A percentile compares a stretch with the other conserved stretches of the same genome.
Evolutionary conservation across 352 stramenopile species (phyloP).

Genomic region (Phytophthora niederhauseri): DNA sequence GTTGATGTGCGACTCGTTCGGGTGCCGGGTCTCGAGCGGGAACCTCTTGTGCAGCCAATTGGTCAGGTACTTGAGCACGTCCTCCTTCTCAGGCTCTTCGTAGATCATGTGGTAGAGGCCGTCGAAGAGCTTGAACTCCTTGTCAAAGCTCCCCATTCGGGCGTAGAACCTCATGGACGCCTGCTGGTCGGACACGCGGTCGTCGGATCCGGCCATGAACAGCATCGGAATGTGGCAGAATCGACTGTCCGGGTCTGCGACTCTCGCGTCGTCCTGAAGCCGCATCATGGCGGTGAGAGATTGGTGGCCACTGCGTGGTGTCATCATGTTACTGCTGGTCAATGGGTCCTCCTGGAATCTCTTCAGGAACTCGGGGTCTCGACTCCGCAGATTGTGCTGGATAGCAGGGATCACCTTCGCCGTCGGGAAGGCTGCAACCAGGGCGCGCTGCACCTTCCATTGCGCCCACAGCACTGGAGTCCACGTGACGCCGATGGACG

Average conservation of each 20-base stretch:
- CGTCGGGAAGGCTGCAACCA: constrained; percentile 41
- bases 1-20: constrained; percentile 26
- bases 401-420: constrained; percentile 49
- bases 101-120: constrained; percentile 71
- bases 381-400: constrained; percentile 36
- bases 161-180: constrained; percentile 47
- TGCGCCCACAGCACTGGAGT: constrained; percentile 44
- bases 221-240: constrained; percentile 39
- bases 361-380: constrained; percentile 42
- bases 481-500: constrained; percentile 45
- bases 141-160: constrained; percentile 54
- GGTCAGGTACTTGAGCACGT: constrained; percentile 53
- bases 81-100: constrained; percentile 61
- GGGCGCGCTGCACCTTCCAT: constrained; percentile 35
- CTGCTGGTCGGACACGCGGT: constrained; percentile 52
- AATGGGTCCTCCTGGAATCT: constrained; percentile 48
- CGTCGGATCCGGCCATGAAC: constrained; percentile 52
- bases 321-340: constrained; percentile 44
- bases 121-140: constrained; percentile 66
- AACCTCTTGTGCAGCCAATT: constrained; percentile 48
- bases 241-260: constrained; percentile 16
- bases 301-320: constrained; percentile 43
- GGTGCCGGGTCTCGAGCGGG: constrained; percentile 38
- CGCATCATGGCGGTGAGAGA: constrained; percentile 47
- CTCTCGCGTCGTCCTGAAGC: constrained; percentile 35